Evolutionary conservation across 2,329 filamentous ascomycete genomes (phyloP).

Genomic region (Colletotrichum sp.): DNA sequence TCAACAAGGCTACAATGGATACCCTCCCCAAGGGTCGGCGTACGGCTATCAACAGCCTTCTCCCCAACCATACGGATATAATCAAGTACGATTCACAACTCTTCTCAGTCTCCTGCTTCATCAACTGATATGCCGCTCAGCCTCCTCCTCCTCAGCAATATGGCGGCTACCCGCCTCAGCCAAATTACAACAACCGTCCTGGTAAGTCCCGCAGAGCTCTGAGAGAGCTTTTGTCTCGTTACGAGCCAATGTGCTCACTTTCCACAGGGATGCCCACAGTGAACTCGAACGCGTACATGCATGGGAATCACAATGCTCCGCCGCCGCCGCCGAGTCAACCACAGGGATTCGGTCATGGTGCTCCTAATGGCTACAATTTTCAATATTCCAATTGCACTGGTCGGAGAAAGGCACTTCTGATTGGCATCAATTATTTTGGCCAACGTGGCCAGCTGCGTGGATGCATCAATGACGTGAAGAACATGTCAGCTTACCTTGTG

Average conservation of each 20-base stretch:
- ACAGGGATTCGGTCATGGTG: slow-evolving; percentile 80
- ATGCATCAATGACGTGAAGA: slow-evolving; percentile 97
- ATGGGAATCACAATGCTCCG: slow-evolving; percentile 64
- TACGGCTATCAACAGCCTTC: slow-evolving; percentile 56
- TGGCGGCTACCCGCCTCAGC: slow-evolving; percentile 46
- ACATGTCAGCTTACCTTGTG: slow-evolving; percentile 91
- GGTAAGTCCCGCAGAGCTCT: slow-evolving; percentile 39
- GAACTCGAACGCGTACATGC: slow-evolving; percentile 59
- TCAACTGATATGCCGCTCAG: slow-evolving; percentile 25
- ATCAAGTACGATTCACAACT: slow-evolving; percentile 37
- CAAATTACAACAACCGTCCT: slow-evolving; percentile 54
- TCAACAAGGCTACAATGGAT: slow-evolving; percentile 50
- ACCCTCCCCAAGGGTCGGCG: slow-evolving; percentile 46
- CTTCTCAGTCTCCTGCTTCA: not conserved
- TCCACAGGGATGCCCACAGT: slow-evolving; percentile 43
- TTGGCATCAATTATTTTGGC: slow-evolving; percentile 96
- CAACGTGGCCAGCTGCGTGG: slow-evolving; percentile 89
- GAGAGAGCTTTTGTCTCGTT: not conserved
- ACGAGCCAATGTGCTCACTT: not conserved
- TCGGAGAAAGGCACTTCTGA: slow-evolving; percentile 84
- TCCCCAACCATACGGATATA: slow-evolving; percentile 52
- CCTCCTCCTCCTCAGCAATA: slow-evolving; percentile 49
- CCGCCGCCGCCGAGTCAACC: slow-evolving; percentile 69
- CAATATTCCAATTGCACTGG: slow-evolving; percentile 93
- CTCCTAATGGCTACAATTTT: slow-evolving; percentile 81